Base-by-base conservation (phyloP, 1,284 basidiomycete species). In the Ganoderma lucidum region DNA sequence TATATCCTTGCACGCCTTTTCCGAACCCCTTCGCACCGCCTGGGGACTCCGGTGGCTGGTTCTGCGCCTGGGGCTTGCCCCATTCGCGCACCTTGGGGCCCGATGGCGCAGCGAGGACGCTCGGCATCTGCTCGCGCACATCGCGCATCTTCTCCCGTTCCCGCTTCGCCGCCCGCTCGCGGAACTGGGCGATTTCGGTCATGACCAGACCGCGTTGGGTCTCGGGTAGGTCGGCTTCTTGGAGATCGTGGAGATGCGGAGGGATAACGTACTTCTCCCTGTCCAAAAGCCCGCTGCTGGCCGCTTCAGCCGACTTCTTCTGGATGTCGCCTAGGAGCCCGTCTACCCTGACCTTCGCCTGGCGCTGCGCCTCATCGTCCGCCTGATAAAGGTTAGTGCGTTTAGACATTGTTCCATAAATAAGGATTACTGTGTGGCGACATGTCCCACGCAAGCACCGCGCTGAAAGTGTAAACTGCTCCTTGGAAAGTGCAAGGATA, bases 221-320 rank as follows among this genome's bases (percentile, higher is more conserved):
- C 81, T 97, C 96, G n/a, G 96, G 96, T 37, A 99, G 87, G 78
- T 98, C 96, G 63, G 95, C 94, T 82, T 97, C 95, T 78, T 97
- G 93, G 44, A 99, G 85, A 80, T 98, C 96, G 80, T 97, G 95
- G 32, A 99, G 86, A 82, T 98, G 97, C 6, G 95, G 95, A 12
- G 97, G 96, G 42, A 98, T 95, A 71, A 95, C 89, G 77, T 93
- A 92, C 86, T 88, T 91, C 82, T 90, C 92, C 79, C 91, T 89
- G 81, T 93, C 91, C 69, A 92, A 84, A 35, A 89, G 84, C 35
- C 90, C 90, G 65, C 81, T 90, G 74, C 87, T 89, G 0, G 88
- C 87, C 1, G 90, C 89, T 61, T 90, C 88, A 76, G 91, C 90
- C 1, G 90, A 91, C 44, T 86, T 80, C 63, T 87, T 82, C 76